These are phyloP conservation scores for Fusarium musae DNA, from an alignment of 2,329 filamentous ascomycete species.

Conservation along the genomic window DNA sequence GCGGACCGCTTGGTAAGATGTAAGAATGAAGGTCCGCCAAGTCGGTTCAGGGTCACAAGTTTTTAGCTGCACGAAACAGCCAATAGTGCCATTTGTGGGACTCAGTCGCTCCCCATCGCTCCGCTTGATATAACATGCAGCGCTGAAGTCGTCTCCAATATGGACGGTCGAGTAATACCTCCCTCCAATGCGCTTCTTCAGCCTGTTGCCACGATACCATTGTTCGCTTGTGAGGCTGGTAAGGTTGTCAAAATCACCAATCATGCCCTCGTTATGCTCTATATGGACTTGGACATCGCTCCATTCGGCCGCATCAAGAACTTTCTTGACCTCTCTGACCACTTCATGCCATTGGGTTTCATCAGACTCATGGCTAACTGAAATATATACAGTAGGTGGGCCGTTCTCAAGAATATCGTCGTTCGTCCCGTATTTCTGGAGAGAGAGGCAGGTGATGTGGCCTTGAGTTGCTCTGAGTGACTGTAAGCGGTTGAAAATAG, in stretches of 20 bases:
- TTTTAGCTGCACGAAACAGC: not conserved
- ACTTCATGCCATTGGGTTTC: not conserved
- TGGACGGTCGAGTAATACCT: not conserved
- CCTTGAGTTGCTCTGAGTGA: not conserved
- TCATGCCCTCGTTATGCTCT: not conserved
- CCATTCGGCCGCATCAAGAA: not conserved
- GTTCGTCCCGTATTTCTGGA: not conserved
- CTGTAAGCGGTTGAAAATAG: not conserved
- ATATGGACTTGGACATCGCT: not conserved
- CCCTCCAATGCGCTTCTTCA: not conserved
- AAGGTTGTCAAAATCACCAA: not conserved
- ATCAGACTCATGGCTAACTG: not conserved
- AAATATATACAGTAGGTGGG: not conserved
- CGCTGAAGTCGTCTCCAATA: not conserved
- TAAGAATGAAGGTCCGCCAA: not conserved
- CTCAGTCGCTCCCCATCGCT: not conserved
- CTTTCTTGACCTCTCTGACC: not conserved
- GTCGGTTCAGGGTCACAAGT: fast-evolving
- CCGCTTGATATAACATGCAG: not conserved
- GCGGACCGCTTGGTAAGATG: not conserved
- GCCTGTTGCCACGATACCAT: not conserved
- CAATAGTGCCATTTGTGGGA: not conserved
- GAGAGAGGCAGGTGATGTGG: not conserved
- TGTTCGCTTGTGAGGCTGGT: not conserved
- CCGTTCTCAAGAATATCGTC: fast-evolving